Percentiles rank a stretch among this genome's conserved stretches.
These are phyloP conservation scores for Neolentinus lepideus DNA, from an alignment of 1,284 basidiomycete species.

Conservation along the genomic window DNA sequence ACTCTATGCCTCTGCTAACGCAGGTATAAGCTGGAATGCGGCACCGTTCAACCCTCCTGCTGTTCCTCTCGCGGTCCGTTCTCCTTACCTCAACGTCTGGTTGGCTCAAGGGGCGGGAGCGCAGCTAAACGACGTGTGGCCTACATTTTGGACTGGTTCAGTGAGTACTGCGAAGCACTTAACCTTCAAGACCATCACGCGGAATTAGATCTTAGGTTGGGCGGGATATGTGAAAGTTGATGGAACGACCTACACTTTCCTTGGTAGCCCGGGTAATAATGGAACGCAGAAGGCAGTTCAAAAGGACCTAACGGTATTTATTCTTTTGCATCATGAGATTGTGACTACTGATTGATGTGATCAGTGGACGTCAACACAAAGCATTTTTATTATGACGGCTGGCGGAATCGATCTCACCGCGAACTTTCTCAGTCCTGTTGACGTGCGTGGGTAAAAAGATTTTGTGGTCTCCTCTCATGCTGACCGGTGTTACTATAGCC, in stretches of 20 bases:
- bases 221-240: conserved; percentile 60
- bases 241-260: conserved; percentile 46
- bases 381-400: conserved; percentile 50
- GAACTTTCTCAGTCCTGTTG: conserved; percentile 60
- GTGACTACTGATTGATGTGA: not conserved
- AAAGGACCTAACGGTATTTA: conserved; percentile 41
- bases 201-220: conserved; percentile 52
- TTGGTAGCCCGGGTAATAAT: conserved; percentile 44
- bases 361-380: conserved; percentile 60
- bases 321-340: conserved; percentile 4
- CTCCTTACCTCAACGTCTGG: conserved; percentile 63
- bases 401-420: conserved; percentile 57
- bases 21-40: conserved; percentile 36
- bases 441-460: conserved; percentile 28
- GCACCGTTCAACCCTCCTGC: conserved; percentile 52
- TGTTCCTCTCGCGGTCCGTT: conserved; percentile 52
- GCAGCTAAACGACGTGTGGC: conserved; percentile 55
- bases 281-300: conserved; percentile 44
- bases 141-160: conserved; percentile 60
- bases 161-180: conserved; percentile 22
- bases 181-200: not conserved
- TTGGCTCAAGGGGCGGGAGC: conserved; percentile 43
- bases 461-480: conserved; percentile 9
- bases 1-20: not conserved
- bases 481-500: conserved; percentile 28